These are phyloP conservation scores for Ganoderma leucocontextum DNA, from an alignment of 1,284 basidiomycete species.

Conservation along the genomic window DNA sequence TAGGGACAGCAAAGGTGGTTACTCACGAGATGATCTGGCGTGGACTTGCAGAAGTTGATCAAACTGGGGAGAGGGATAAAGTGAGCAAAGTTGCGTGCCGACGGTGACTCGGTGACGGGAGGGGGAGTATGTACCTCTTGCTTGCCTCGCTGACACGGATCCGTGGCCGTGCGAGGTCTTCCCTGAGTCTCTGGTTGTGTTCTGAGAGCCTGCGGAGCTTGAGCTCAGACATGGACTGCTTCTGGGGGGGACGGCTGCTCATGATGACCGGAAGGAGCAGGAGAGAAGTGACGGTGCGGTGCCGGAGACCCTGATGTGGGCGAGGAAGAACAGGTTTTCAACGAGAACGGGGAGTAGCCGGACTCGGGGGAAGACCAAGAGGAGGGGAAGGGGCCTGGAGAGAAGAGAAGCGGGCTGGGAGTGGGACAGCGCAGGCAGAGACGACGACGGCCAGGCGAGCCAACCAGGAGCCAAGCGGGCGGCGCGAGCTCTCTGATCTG, in stretches of 20 bases:
- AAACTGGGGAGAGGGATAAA: slow-evolving; percentile 59
- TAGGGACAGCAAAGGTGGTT: background rate
- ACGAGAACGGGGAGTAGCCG: slow-evolving; percentile 22
- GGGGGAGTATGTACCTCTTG: slow-evolving; percentile 57
- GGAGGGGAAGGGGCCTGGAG: slow-evolving; percentile 8
- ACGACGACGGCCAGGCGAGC: slow-evolving; percentile 6
- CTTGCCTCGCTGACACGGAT: slow-evolving; percentile 82
- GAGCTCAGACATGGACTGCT: slow-evolving; percentile 83
- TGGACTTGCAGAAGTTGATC: slow-evolving; percentile 62
- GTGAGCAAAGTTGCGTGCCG: slow-evolving; percentile 14
- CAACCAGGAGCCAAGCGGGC: slow-evolving; percentile 2
- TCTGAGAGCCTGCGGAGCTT: slow-evolving; percentile 83
- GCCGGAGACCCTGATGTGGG: slow-evolving; percentile 14
- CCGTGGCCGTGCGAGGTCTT: slow-evolving; percentile 79
- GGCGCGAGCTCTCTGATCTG: slow-evolving; percentile 8
- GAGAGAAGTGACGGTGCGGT: slow-evolving; percentile 5
- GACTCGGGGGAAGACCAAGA: slow-evolving; percentile 17
- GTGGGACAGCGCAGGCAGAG: slow-evolving; percentile 14
- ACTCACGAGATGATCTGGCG: slow-evolving; percentile 39
- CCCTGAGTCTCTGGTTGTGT: slow-evolving; percentile 79
- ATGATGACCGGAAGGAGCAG: slow-evolving; percentile 31
- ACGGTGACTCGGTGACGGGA: background rate
- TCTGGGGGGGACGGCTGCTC: slow-evolving; percentile 46
- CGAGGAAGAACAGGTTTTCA: background rate
- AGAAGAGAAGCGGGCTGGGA: slow-evolving; percentile 16